Evolutionary conservation across 2,329 filamentous ascomycete species (phyloP), one percentile per base, ranked within the genome.

Genomic region (Polytolypa hystricis): DNA sequence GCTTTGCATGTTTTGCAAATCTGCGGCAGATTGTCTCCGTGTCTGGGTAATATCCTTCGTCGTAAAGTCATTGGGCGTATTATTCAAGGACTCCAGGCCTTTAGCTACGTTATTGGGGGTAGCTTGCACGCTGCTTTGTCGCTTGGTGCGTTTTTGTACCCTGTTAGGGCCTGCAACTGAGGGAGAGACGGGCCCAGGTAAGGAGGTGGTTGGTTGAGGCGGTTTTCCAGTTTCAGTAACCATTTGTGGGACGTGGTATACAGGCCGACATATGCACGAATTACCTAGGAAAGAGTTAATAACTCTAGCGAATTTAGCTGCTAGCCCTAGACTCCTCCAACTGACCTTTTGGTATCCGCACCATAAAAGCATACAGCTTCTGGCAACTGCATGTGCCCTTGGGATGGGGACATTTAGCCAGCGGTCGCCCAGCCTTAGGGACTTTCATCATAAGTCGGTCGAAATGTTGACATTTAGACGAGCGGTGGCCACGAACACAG

Each of bases 371-470:
- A 46, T 56, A 62, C 10, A 55, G 46, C 43, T 58, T 60, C 41
- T 60, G 51, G 37, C 62, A 65, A 36, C 55, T 58, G 42, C 62
- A 66, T 4, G 52, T 54, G 14, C 56, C 55, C 42, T 62, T 61
- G 3, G 59, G 57, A 48, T 68, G 65, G 17, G 64, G 62, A 30
- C 65, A 69, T 47, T 63, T 65, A 20, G 62, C 58, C 15, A 67
- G 53, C 12, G 65, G 65, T 12, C 65, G 57, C 9, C 65, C 65
- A 14, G 65, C 64, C 38, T 66, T 67, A 18, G 63, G 62, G 15
- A 69, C 65, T 47, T 65, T 65, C 47, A 67, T 62, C 60, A 69
- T 66, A 25, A 67, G 52, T 41, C 65, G 55, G 42, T 68, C 64
- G 35, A 60, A 63, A 45, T 69, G 64, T 38, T 60, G 59, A 33